A percentile compares a stretch with the other conserved stretches of the same genome.
phyloP scores from a whole-genome alignment of 2,329 filamentous ascomycete genomes.

The Pleomassaria siparia region DNA sequence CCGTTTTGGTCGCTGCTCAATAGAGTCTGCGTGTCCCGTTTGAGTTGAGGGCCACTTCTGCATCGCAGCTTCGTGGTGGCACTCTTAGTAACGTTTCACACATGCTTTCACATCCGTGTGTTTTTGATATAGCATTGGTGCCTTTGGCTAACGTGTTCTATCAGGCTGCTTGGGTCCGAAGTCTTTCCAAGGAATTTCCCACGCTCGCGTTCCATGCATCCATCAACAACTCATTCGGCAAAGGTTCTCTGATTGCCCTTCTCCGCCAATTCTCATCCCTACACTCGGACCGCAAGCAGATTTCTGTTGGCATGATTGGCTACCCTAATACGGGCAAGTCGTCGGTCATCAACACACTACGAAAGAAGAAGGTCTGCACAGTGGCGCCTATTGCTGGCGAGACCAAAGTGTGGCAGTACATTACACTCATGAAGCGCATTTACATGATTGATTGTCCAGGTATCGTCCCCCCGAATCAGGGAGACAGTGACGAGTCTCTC shows the following conservation, averaged over 20 bases:
- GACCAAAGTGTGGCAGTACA: slow-evolving; percentile 97
- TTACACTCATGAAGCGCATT: slow-evolving; percentile 91
- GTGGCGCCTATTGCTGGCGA: slow-evolving; percentile 94
- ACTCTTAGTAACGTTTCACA: slow-evolving; percentile 99
- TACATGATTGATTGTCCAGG: slow-evolving; percentile 96
- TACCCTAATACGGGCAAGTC: slow-evolving; percentile 97
- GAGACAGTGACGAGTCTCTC: slow-evolving; percentile 83
- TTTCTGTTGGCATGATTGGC: slow-evolving; percentile 84
- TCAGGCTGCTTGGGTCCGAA: slow-evolving; percentile 90
- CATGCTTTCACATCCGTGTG: slow-evolving; percentile 51
- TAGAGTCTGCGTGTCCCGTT: slow-evolving; percentile 79
- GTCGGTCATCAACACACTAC: slow-evolving; percentile 93
- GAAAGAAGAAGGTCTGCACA: slow-evolving; percentile 91
- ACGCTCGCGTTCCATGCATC: slow-evolving; percentile 93
- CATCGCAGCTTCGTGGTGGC: slow-evolving; percentile 67
- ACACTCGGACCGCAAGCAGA: slow-evolving; percentile 89
- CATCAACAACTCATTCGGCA: slow-evolving; percentile 95
- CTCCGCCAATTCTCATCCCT: slow-evolving; percentile 90
- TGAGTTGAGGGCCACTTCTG: slow-evolving; percentile 93
- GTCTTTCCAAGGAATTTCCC: slow-evolving; percentile 85
- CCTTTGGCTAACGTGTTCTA: slow-evolving; percentile 24
- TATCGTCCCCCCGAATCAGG: slow-evolving; percentile 85
- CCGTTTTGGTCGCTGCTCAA: slow-evolving; percentile 88
- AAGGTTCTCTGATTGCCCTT: slow-evolving; percentile 89
- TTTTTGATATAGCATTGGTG: slow-evolving; percentile 22